These are phyloP conservation scores for Cucurbita argyrosperma DNA, from an alignment of 306 rosid species.

Conservation along the genomic window DNA sequence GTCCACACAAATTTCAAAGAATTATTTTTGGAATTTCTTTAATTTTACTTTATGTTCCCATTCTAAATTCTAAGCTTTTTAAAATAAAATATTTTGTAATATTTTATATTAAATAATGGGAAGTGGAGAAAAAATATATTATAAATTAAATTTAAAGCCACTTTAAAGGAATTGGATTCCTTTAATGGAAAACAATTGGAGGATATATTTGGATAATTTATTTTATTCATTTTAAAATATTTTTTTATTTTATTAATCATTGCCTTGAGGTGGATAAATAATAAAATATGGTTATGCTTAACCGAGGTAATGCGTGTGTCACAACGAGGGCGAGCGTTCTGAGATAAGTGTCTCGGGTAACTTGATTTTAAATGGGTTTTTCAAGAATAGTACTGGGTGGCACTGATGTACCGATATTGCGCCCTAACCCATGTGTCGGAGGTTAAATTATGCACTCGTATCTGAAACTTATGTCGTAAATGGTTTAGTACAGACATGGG, in stretches of 20 bases:
- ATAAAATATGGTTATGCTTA: background rate
- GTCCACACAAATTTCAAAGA: background rate
- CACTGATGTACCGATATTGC: too few species aligned
- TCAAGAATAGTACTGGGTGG: too few species aligned
- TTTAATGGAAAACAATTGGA: background rate
- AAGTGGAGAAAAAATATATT: background rate
- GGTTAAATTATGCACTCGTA: too few species aligned
- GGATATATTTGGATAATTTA: background rate
- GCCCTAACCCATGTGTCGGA: too few species aligned
- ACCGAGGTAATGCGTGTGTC: too few species aligned
- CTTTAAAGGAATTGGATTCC: background rate
- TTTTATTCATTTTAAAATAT: background rate
- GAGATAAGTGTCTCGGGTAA: too few species aligned
- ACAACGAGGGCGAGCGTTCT: too few species aligned
- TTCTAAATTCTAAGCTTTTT: background rate
- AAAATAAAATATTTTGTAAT: background rate
- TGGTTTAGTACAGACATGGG: too few species aligned
- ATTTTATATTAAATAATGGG: background rate
- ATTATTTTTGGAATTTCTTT: background rate
- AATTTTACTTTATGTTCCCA: background rate
- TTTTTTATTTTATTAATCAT: background rate
- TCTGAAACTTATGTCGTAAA: too few species aligned
- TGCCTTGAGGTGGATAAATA: background rate
- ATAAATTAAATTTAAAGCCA: background rate
- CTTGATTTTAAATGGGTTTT: too few species aligned